These are phyloP conservation scores for Lactarius vividus DNA, from an alignment of 768 basidiomycete genomes.

Conservation along the genomic window DNA sequence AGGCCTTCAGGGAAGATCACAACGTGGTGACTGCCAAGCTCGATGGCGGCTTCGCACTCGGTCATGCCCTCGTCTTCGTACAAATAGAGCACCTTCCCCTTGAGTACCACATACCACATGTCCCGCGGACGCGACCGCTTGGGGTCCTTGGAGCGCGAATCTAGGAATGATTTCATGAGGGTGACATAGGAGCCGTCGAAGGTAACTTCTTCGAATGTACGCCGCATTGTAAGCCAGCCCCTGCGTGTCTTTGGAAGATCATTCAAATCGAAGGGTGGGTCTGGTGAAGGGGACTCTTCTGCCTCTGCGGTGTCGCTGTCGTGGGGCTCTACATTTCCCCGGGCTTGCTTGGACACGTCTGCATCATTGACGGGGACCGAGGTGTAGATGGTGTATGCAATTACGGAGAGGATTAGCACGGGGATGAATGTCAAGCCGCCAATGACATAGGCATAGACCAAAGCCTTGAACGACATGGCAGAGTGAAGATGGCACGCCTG, in stretches of 20 bases:
- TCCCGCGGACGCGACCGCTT: conserved; percentile 84
- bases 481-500: conserved; percentile 17
- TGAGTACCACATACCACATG: conserved; percentile 89
- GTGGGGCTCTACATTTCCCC: conserved; percentile 33
- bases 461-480: conserved; percentile 63
- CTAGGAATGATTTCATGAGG: conserved; percentile 76
- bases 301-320: conserved; percentile 29
- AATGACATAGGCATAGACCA: conserved; percentile 82
- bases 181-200: conserved; percentile 71
- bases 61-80: conserved; percentile 91
- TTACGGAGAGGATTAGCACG: conserved; percentile 53
- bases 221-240: conserved; percentile 81
- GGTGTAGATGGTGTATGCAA: conserved; percentile 75
- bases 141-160: conserved; percentile 81
- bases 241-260: conserved; percentile 66
- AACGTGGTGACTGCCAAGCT: conserved; percentile 77
- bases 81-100: conserved; percentile 86
- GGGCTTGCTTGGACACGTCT: conserved; percentile 39
- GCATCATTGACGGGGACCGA: conserved; percentile 72
- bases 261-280: conserved; percentile 38
- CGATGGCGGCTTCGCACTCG: conserved; percentile 89
- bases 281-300: conserved; percentile 33
- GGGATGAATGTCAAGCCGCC: conserved; percentile 92
- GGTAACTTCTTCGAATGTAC: conserved; percentile 67
- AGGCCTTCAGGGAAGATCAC: conserved; percentile 70